phyloP scores from a whole-genome alignment of 805 yeast species.

The Kazachstania bromeliacearum region DNA sequence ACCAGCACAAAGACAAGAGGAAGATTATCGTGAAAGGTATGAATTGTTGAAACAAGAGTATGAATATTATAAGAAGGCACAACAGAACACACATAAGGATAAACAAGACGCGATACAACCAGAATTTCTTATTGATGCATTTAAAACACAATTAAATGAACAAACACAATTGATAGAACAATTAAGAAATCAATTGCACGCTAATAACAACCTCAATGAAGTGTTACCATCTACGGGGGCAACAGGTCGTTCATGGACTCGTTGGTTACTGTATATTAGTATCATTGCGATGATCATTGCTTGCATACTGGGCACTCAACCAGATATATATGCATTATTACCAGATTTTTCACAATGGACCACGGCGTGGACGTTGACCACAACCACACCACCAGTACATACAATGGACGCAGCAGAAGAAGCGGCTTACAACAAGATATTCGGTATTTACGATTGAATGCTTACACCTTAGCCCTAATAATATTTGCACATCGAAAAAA shows the following conservation, averaged over 20 bases:
- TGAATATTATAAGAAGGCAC: constrained; percentile 20
- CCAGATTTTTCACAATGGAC: not conserved
- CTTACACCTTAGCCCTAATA: not conserved
- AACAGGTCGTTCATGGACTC: not conserved
- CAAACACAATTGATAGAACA: constrained; percentile 20
- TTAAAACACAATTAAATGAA: constrained; percentile 22
- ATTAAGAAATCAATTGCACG: constrained; percentile 12
- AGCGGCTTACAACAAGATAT: constrained; percentile 17
- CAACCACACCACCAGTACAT: not conserved
- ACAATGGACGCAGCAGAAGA: constrained; percentile 1
- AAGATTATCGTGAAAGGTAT: constrained; percentile 21
- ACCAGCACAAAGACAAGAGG: constrained; percentile 14
- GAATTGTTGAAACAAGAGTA: constrained; percentile 21
- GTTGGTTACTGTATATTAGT: too few relatives aligned
- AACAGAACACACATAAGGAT: constrained; percentile 4
- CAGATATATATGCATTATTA: not conserved
- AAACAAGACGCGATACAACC: constrained; percentile 5
- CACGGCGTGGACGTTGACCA: not conserved
- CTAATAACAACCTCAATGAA: not conserved
- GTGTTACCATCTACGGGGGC: not conserved
- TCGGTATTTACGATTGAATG: constrained; percentile 10
- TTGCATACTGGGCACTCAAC: too few relatives aligned
- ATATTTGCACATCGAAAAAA: not conserved
- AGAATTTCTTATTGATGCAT: constrained; percentile 24
- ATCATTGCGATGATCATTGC: too few relatives aligned